These are phyloP conservation scores for Prunus yedoensis DNA, from an alignment of 331 rosid species.

Conservation along the genomic window DNA sequence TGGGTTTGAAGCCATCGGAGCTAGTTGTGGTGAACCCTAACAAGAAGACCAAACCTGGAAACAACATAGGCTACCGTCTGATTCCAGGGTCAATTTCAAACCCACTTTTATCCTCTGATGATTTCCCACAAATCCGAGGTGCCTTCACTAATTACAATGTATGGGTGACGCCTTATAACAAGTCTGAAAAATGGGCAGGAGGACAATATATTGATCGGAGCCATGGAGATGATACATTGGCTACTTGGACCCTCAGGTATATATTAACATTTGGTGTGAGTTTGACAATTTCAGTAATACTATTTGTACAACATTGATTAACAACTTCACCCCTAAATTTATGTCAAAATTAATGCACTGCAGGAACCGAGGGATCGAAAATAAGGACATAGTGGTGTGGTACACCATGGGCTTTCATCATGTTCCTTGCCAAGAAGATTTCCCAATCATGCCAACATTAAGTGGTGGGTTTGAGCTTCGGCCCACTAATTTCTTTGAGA, in stretches of 20 bases:
- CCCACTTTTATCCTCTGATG: constrained; percentile 47
- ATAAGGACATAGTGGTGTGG: constrained; percentile 61
- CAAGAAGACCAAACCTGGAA: constrained; percentile 51
- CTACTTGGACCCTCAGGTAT: constrained; percentile 46
- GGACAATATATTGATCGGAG: constrained; percentile 55
- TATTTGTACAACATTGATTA: too few species aligned
- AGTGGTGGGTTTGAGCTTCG: constrained; percentile 53
- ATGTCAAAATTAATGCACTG: neutral
- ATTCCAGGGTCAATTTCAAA: constrained; percentile 34
- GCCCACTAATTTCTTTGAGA: constrained; percentile 64
- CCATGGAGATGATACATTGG: constrained; percentile 63
- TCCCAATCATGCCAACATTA: constrained; percentile 61
- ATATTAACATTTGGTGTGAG: neutral
- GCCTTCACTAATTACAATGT: constrained; percentile 55
- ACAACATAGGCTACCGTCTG: constrained; percentile 56
- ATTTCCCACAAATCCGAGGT: constrained; percentile 62
- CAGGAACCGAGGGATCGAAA: constrained; percentile 41
- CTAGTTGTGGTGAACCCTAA: constrained; percentile 54
- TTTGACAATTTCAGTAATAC: too few species aligned
- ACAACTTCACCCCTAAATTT: neutral
- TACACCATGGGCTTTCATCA: constrained; percentile 58
- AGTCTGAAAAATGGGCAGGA: constrained; percentile 75
- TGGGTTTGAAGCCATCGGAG: constrained; percentile 37
- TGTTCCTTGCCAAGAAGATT: constrained; percentile 59
- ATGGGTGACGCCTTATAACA: constrained; percentile 74